These are phyloP conservation scores for Exophiala sp. DNA, from an alignment of 2,329 filamentous ascomycete genomes.

Conservation along the genomic window DNA sequence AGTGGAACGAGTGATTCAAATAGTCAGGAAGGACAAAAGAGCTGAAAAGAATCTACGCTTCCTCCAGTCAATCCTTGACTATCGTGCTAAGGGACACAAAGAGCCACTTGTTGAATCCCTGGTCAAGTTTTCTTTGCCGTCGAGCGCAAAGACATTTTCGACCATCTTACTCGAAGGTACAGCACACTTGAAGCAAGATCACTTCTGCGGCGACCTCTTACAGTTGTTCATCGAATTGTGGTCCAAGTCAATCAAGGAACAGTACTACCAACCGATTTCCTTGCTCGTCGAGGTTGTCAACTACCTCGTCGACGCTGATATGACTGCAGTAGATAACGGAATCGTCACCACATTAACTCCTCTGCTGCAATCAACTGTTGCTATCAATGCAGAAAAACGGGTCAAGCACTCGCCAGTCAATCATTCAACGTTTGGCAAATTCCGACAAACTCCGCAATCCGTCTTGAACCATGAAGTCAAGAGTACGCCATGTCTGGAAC, in stretches of 20 bases:
- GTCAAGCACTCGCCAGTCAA: constrained; percentile 45
- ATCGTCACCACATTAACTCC: constrained; percentile 39
- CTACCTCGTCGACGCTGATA: constrained; percentile 40
- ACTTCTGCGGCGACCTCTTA: constrained; percentile 49
- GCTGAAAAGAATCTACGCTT: constrained; percentile 36
- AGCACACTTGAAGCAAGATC: constrained; percentile 40
- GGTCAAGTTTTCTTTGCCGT: constrained; percentile 52
- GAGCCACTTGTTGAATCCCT: constrained; percentile 55
- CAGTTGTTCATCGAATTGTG: constrained; percentile 52
- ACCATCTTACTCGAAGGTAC: constrained; percentile 54
- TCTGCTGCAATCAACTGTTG: constrained; percentile 44
- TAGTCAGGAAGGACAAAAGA: constrained; percentile 22
- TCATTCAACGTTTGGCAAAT: constrained; percentile 37
- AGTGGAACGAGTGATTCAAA: constrained; percentile 27
- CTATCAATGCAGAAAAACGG: constrained; percentile 54
- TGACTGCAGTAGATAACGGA: constrained; percentile 35
- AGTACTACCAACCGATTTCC: constrained; percentile 44
- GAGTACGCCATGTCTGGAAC: constrained; percentile 51
- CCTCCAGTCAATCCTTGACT: constrained; percentile 55
- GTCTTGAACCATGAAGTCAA: constrained; percentile 49
- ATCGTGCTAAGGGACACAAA: constrained; percentile 47
- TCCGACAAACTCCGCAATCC: constrained; percentile 39
- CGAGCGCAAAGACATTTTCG: constrained; percentile 49
- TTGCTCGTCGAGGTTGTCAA: constrained; percentile 42
- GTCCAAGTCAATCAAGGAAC: constrained; percentile 54